A percentile compares a stretch with the other conserved stretches of the same genome.
Conservation (phyloP, 2,329 filamentous ascomycete species). For the Fusarium floridanum region DNA sequence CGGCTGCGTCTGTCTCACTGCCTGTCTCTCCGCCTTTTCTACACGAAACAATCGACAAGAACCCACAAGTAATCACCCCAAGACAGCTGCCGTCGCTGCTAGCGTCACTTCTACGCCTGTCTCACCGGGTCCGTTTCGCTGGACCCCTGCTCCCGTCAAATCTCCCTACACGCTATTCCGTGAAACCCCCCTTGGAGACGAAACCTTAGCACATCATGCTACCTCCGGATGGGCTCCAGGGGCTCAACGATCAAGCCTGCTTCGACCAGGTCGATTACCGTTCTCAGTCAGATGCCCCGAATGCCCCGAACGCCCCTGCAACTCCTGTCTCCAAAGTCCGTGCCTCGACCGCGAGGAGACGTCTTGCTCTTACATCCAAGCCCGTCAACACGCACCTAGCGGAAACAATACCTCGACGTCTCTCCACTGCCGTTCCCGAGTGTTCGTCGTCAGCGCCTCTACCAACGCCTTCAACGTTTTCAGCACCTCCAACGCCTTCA, state of each 20-base stretch:
- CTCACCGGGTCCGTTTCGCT: constrained; percentile 35
- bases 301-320: constrained; percentile 32
- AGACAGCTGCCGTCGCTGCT: constrained; percentile 14
- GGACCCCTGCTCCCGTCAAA: constrained; percentile 39
- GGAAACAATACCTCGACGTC: constrained; percentile 36
- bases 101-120: constrained; percentile 31
- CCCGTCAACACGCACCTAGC: constrained; percentile 35
- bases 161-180: constrained; percentile 34
- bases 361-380: constrained; percentile 34
- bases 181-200: constrained; percentile 34
- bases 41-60: constrained; percentile 13
- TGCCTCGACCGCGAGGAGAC: constrained; percentile 31
- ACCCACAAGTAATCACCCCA: constrained; percentile 11
- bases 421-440: constrained; percentile 33
- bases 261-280: constrained; percentile 40
- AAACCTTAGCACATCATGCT: constrained; percentile 49
- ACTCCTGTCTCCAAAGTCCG: constrained; percentile 39
- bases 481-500: constrained; percentile 6
- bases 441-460: constrained; percentile 29
- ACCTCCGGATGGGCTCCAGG: constrained; percentile 41
- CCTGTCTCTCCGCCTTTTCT: background rate
- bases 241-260: constrained; percentile 34
- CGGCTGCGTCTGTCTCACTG: background rate
- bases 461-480: constrained; percentile 16
- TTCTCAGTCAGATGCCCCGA: constrained; percentile 38